These are phyloP conservation scores for Sporothrix mexicana DNA, from an alignment of 2,329 filamentous ascomycete species.

Conservation along the genomic window DNA sequence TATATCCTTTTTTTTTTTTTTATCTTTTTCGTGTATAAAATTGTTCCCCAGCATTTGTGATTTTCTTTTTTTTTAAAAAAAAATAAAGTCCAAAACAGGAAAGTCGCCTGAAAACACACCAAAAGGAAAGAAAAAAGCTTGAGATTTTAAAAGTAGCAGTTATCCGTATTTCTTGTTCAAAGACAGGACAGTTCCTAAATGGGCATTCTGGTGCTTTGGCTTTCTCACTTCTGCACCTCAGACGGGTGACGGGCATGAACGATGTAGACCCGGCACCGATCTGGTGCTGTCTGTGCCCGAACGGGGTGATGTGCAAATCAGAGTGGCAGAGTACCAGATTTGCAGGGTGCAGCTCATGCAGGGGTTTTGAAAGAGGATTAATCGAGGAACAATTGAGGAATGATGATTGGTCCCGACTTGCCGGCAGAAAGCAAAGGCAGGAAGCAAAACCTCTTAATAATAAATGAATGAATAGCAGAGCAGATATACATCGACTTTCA, in stretches of 20 bases:
- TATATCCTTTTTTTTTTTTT: too few relatives aligned
- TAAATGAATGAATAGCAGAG: neutral
- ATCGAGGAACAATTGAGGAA: neutral
- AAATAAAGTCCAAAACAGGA: neutral
- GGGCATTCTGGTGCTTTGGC: too few relatives aligned
- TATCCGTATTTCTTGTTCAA: too few relatives aligned
- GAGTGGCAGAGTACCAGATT: neutral
- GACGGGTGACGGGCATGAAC: conserved; percentile 12
- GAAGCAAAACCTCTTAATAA: neutral
- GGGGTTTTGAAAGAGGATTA: neutral
- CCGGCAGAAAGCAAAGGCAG: conserved; percentile 12
- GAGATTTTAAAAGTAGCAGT: too few relatives aligned
- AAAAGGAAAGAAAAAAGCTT: too few relatives aligned
- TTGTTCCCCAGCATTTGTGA: too few relatives aligned
- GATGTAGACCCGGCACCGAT: conserved; percentile 20
- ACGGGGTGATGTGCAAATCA: neutral
- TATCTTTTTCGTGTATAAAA: too few relatives aligned
- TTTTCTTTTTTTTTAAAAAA: neutral
- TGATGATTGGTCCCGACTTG: conserved; percentile 11
- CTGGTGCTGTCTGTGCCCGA: neutral
- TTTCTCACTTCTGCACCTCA: neutral
- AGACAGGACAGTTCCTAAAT: too few relatives aligned
- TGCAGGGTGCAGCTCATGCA: neutral
- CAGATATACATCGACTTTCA: neutral
- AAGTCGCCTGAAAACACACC: too few relatives aligned